Evolutionary conservation across 495 filamentous ascomycete genomes (phyloP).

Genomic region (Neurospora sp.): DNA sequence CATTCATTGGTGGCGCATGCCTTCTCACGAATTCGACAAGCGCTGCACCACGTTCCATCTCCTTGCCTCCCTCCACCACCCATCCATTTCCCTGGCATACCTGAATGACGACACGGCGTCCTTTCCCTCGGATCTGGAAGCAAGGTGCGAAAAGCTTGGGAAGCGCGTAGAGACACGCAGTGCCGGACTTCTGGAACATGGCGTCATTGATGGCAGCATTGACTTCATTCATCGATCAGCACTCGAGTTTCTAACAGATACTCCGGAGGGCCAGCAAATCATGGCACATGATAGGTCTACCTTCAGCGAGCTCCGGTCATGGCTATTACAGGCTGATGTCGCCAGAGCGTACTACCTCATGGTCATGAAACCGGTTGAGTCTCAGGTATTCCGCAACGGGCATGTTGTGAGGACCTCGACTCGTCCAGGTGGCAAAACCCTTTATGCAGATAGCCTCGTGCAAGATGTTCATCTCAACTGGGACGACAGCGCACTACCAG

Average conservation of each 20-base stretch:
- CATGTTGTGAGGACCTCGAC: too few species aligned
- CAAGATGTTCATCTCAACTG: background rate
- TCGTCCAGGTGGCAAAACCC: too few species aligned
- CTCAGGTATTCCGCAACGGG: background rate
- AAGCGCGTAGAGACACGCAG: conserved; percentile 7
- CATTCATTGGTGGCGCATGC: background rate
- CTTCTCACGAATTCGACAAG: background rate
- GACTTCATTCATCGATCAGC: conserved; percentile 12
- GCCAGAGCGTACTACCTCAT: background rate
- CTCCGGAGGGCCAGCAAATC: conserved; percentile 2
- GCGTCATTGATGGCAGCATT: background rate
- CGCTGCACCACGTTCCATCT: conserved; percentile 2
- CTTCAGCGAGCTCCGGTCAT: background rate
- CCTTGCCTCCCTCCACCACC: background rate
- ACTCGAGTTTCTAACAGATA: conserved; percentile 6
- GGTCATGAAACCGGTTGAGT: background rate
- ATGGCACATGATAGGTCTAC: conserved; percentile 1
- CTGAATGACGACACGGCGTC: background rate
- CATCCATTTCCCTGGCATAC: background rate
- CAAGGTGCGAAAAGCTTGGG: background rate
- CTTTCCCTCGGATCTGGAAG: background rate
- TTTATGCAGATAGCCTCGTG: background rate
- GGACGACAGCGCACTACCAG: background rate
- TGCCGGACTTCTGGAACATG: conserved; percentile 7
- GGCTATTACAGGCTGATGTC: background rate